Base-by-base conservation (phyloP, 2,329 filamentous ascomycete genomes). In the Corinectria fuckeliana region DNA sequence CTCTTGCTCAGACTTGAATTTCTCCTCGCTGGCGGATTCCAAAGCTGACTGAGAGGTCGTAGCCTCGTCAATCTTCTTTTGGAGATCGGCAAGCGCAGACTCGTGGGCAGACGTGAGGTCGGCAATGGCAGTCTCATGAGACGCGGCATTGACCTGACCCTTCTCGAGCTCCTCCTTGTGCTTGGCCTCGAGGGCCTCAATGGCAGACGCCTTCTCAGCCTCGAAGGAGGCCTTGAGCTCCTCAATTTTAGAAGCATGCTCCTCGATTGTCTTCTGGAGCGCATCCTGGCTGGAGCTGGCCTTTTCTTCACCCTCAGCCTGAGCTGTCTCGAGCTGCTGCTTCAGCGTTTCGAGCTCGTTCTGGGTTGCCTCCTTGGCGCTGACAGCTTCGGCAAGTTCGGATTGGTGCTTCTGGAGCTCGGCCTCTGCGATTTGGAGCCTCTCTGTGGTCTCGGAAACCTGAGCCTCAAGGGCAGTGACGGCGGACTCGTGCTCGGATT, bases 11-110 rank as follows among this genome's bases (percentile, higher is more conserved):
- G 74, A 76, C 50, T 81, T 79, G 21, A 79, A 60, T 65, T 78
- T 81, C 36, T 78, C 75, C 50, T 79, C 76, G 64, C 78, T 80
- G 11, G 79, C 77, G 21, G 76, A 73, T 68, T 82, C 79, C 6
- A 84, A 69, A 4, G 75, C 73, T n/a, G 74, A 72, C 50, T 81
- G 81, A 2, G 81, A 80, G 2, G 80, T 76, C 1, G 77, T 77
- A 51, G 88, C 71, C 38, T 83, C 81, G 18, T 85, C 80, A 28
- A 89, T 77, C 72, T 85, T 82, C 68, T 77, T 81, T 72, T 88
- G 81, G 44, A 88, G 74, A 18, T 81, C 80, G 21, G 76, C 77
- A 26, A 81, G 67, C 3, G 76, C 73, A 10, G 76, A 68, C 54
- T 86, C 82, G 61, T 88, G 83, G 47, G 74, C 74, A 4, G 78